phyloP scores from a whole-genome alignment of 805 yeast species.

The Pichia nakasei region DNA sequence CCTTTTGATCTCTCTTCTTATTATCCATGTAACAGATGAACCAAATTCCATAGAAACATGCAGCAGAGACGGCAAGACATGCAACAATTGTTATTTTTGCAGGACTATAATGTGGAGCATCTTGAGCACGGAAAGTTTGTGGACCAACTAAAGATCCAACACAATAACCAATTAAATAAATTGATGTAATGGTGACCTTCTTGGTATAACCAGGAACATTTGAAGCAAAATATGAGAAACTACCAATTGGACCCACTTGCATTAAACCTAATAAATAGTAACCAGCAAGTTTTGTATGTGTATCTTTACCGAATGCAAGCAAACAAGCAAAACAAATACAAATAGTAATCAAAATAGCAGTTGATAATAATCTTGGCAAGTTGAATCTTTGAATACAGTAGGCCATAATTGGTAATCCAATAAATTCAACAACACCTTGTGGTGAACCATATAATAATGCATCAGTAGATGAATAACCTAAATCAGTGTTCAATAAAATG shows the following conservation, averaged over 20 bases:
- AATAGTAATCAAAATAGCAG: conserved; percentile 16
- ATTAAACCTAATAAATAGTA: conserved; percentile 17
- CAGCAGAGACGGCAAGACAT: conserved; percentile 8
- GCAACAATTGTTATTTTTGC: conserved; percentile 14
- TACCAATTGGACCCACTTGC: conserved; percentile 19
- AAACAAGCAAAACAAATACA: conserved; percentile 25
- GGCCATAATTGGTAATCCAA: conserved; percentile 6
- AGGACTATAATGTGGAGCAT: conserved; percentile 30
- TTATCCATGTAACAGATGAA: conserved; percentile 6
- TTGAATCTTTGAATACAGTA: neutral
- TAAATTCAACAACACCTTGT: conserved; percentile 15
- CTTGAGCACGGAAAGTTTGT: conserved; percentile 34
- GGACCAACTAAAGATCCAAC: conserved; percentile 51
- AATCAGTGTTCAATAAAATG: conserved; percentile 17
- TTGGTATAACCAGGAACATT: conserved; percentile 53
- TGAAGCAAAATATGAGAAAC: conserved; percentile 31
- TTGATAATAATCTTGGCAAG: conserved; percentile 15
- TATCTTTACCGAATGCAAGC: conserved; percentile 23
- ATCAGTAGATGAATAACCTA: conserved; percentile 11
- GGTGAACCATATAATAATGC: conserved; percentile 13
- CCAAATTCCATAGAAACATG: conserved; percentile 1
- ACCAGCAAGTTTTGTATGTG: conserved; percentile 19
- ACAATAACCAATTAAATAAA: conserved; percentile 40
- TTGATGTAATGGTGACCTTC: conserved; percentile 38
- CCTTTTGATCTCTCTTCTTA: conserved; percentile 3